Evolutionary conservation across 495 filamentous ascomycete species (phyloP), one percentile per base, ranked within the genome.

Genomic region (Chaetomium tenue): DNA sequence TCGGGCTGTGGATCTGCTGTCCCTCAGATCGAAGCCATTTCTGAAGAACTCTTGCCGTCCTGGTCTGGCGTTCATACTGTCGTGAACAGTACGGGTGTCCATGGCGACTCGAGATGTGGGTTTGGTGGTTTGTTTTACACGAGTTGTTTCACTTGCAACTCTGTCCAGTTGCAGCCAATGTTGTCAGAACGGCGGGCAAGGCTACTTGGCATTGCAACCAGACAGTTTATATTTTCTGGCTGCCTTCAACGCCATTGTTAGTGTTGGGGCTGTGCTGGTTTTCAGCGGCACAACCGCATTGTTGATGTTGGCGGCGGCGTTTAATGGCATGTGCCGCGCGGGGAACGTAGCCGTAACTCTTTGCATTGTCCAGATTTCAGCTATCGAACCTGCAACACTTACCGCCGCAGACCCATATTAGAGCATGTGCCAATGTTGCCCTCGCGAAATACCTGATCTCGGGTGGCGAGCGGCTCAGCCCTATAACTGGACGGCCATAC

Each of bases 1-100:
- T 20, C 52, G 52, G 28, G 52, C 52, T 33, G 52, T 55, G 16
- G 28, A 33, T 20, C 39, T 55, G 52, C 52, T 55, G n/a, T 55
- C 52, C 2, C 52, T 1, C 16, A 55, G 52, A 22, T 33, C 18
- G 30, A 55, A 12, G 8, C 9, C 33, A 8, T 5, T 8, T 37
- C 33, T 37, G 33, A 37, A 37, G 33, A 37, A 37, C 9, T 11
- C 6, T 6, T 37, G 33, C 33, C 8, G 3, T 37, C 5, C 33
- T 37, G 8, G 9, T 37, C 6, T 12, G 33, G 33, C 11, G 33
- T 37, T 11, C 6, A 37, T 37, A 8, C 9, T 37, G 33, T 37
- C 6, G 33, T 37, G 9, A 37, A 12, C 5, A 37, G 28, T 30
- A 30, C 6, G 8, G 33, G 5, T 7, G 33, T 37, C 33, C 33